Evolutionary conservation across 768 basidiomycete genomes (phyloP).

Genomic region (Boletus bicolor): DNA sequence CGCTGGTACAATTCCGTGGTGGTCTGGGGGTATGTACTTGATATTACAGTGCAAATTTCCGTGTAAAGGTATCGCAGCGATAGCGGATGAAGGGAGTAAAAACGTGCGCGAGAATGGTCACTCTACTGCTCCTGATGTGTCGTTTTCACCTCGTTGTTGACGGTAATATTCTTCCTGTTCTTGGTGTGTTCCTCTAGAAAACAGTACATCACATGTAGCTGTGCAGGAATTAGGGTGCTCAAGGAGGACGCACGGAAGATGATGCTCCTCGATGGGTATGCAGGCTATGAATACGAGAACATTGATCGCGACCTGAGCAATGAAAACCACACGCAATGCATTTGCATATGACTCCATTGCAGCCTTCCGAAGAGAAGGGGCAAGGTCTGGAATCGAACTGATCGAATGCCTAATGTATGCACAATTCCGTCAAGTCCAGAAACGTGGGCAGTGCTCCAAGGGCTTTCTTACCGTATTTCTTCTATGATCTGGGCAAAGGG

Average conservation of each 20-base stretch:
- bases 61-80: conserved; percentile 19
- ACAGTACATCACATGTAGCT: conserved; percentile 14
- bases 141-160: conserved; percentile 32
- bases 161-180: conserved; percentile 59
- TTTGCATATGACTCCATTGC: conserved; percentile 77
- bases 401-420: conserved; percentile 57
- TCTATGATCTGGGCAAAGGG: conserved; percentile 60
- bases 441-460: conserved; percentile 13
- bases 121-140: conserved; percentile 15
- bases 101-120: conserved; percentile 15
- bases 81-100: conserved; percentile 2
- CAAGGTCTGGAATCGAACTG: conserved; percentile 62
- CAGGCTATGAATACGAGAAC: conserved; percentile 64
- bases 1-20: conserved; percentile 24
- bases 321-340: conserved; percentile 79
- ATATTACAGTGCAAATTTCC: conserved; percentile 32
- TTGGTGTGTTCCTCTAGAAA: conserved; percentile 53
- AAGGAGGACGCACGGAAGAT: conserved; percentile 41
- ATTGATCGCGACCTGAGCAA: conserved; percentile 69
- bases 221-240: conserved; percentile 9
- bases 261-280: conserved; percentile 74
- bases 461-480: conserved; percentile 51
- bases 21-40: conserved; percentile 22
- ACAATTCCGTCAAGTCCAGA: conserved; percentile 13
- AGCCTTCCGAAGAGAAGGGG: conserved; percentile 50